These are phyloP conservation scores for Silene conica DNA, from an alignment of 148 eudicot genomes.

Conservation along the genomic window DNA sequence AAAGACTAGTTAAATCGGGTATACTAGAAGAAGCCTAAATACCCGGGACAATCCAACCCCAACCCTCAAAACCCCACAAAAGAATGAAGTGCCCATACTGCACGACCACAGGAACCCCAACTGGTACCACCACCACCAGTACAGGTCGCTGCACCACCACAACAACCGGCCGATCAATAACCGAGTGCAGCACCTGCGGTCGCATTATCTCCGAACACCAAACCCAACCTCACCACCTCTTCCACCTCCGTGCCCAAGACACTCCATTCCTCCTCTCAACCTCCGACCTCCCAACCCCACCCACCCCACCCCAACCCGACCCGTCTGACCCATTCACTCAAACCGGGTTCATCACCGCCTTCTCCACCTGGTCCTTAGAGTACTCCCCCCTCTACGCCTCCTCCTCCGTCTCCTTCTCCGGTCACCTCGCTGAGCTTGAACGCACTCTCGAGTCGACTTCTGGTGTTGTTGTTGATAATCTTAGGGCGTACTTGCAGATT, in stretches of 20 bases:
- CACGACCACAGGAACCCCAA: constrained; percentile 1
- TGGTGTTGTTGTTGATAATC: constrained; percentile 79
- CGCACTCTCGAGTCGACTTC: constrained; percentile 52
- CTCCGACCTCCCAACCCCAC: constrained; percentile 69
- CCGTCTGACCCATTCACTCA: constrained; percentile 74
- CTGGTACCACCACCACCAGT: constrained; percentile 10
- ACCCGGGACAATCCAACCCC: background rate
- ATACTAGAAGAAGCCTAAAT: background rate
- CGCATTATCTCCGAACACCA: constrained; percentile 77
- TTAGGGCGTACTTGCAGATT: constrained; percentile 89
- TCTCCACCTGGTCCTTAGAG: constrained; percentile 81
- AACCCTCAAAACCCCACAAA: background rate
- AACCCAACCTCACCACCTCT: constrained; percentile 72
- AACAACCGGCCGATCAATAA: constrained; percentile 41
- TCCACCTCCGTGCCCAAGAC: constrained; percentile 77
- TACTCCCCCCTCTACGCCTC: constrained; percentile 56
- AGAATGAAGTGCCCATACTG: constrained; percentile 85
- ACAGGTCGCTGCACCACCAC: constrained; percentile 62
- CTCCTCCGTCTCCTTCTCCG: constrained; percentile 70
- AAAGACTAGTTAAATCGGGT: too few relatives aligned
- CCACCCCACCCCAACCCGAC: constrained; percentile 23
- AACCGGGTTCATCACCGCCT: constrained; percentile 87
- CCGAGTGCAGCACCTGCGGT: constrained; percentile 82
- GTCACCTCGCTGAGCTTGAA: constrained; percentile 86
- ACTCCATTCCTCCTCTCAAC: constrained; percentile 73